Base-by-base conservation (phyloP, 148 eudicot species). In the Salicornia ramosissima region DNA sequence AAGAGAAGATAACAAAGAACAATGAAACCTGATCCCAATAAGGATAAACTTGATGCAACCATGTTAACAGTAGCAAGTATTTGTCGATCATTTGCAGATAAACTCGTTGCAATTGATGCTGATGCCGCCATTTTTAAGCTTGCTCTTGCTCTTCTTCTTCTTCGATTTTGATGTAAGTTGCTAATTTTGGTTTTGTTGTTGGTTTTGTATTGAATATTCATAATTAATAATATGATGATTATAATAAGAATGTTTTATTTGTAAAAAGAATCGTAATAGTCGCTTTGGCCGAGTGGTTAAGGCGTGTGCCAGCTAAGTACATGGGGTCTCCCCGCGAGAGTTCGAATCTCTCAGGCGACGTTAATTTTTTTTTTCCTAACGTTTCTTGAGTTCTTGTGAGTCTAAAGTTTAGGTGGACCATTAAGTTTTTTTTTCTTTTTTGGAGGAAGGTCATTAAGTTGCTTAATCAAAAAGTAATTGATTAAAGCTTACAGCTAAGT, bases 281-380 rank as follows among this genome's bases (percentile, higher is more conserved):
- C 95, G 90, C 95, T 90, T 93, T 90, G 98, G 98, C 98, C 98
- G 98, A 93, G 98, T 93, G 98, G 98, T 93, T 93, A 93, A 93
- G 95, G 98, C 98, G 98, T 90, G 95, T 93, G 98, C 96, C 98
- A 90, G 98, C 98, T 93, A 93, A 93, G 96, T 93, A 90, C 96
- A 90, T 93, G 95, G 96, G 96, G 91, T 93, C 83, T 93, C 88
- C 96, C 98, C 95, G 95, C 96, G 96, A 90, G 95, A 90, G 96
- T 93, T 93, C 90, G 96, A 93, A 90, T 93, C 96, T 93, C 96
- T 90, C 92, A 93, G 95, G 95, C 92, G 95, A 79, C 88, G 93
- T 5, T 45, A n/a, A n/a, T n/a, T n/a, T 26, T 43, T 0, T 46
- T 4, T 4, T 39, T 39, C 42, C 10, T 39, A 39, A 39, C 42